Percentiles rank a stretch among this genome's conserved stretches.
Conservation (phyloP, 148 eudicot species). For the Salicornia ramosissima region DNA sequence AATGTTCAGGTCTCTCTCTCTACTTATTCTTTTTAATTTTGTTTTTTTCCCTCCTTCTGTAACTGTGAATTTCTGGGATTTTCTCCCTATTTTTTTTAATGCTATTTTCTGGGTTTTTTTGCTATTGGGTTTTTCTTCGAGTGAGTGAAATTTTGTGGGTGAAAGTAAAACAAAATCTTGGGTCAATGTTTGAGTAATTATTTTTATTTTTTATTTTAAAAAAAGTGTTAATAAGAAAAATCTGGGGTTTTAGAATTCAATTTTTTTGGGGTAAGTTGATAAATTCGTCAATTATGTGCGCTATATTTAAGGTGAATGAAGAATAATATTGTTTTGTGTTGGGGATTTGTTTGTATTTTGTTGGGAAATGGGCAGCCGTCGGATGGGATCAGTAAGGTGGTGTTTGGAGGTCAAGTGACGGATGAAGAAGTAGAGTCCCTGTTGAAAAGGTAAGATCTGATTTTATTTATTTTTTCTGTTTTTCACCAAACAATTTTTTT, state of each 20-base stretch:
- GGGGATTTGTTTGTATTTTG: background rate
- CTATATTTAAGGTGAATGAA: background rate
- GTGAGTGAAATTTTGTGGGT: background rate
- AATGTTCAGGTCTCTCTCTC: conserved; percentile 23
- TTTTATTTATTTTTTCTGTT: background rate
- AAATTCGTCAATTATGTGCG: too few species aligned
- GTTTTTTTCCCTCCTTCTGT: background rate
- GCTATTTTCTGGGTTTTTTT: background rate
- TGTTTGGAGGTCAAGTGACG: conserved; percentile 39
- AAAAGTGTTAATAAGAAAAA: too few species aligned
- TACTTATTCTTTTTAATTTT: too few species aligned
- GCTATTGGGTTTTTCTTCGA: background rate
- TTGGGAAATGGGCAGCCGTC: conserved; percentile 29
- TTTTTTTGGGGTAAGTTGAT: too few species aligned
- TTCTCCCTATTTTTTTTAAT: background rate
- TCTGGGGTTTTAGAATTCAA: too few species aligned
- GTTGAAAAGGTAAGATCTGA: conserved; percentile 28
- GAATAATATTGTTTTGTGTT: background rate
- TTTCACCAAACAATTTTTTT: background rate
- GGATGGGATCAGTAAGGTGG: conserved; percentile 39
- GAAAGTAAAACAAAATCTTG: too few species aligned
- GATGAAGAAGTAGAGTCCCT: conserved; percentile 33
- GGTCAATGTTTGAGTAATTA: too few species aligned
- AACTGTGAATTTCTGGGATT: background rate
- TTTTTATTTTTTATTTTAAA: background rate